Conservation (phyloP, 2,329 filamentous ascomycete species). For the Fusarium multiceps region DNA sequence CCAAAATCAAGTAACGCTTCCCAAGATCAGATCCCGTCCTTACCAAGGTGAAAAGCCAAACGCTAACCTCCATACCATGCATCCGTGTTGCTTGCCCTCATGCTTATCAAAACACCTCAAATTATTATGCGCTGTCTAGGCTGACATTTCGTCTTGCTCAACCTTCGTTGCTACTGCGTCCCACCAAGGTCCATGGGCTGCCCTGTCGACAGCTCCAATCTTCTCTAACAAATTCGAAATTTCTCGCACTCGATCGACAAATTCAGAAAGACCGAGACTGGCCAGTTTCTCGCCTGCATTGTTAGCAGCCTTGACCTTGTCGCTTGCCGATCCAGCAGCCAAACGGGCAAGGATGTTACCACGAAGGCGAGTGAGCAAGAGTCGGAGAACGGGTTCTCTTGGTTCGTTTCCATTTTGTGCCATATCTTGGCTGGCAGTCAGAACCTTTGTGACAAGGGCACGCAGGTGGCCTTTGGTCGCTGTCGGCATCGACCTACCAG, state of each 20-base stretch:
- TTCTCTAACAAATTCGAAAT: conserved; percentile 76
- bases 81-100: conserved; percentile 36
- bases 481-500: conserved; percentile 72
- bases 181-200: conserved; percentile 77
- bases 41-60: conserved; percentile 17
- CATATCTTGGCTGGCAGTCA: conserved; percentile 62
- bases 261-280: conserved; percentile 77
- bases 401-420: conserved; percentile 56
- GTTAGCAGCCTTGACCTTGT: conserved; percentile 76
- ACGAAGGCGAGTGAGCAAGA: conserved; percentile 75
- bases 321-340: conserved; percentile 72
- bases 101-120: conserved; percentile 7
- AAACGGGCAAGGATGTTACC: conserved; percentile 74
- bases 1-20: conserved; percentile 29
- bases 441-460: conserved; percentile 67
- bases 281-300: conserved; percentile 77
- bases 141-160: conserved; percentile 54
- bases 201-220: conserved; percentile 74
- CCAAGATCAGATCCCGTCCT: conserved; percentile 19
- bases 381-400: conserved; percentile 69
- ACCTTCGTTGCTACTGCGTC: conserved; percentile 71
- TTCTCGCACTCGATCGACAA: conserved; percentile 74
- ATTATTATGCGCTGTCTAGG: conserved; percentile 22
- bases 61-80: conserved; percentile 33
- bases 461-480: conserved; percentile 69